Conservation (phyloP, 2,329 filamentous ascomycete species). For the Calonectria henricotiae region DNA sequence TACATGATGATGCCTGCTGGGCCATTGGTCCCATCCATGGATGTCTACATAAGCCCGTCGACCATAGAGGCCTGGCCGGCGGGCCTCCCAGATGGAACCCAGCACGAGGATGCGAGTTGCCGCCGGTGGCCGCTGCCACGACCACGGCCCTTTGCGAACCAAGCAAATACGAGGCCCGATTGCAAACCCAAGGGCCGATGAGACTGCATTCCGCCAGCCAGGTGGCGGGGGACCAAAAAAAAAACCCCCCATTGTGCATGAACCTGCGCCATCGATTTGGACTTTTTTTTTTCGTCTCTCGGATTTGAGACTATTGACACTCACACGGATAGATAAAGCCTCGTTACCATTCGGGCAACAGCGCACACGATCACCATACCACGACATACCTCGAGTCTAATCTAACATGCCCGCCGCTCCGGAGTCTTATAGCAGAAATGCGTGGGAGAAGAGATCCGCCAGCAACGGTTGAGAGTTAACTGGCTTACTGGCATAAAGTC, state of each 20-base stretch:
- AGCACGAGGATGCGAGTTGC: slow-evolving; percentile 10
- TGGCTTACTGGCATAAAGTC: neutral
- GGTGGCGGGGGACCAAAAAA: neutral
- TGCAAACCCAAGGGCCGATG: slow-evolving; percentile 9
- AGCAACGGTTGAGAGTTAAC: neutral
- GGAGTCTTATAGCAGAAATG: neutral
- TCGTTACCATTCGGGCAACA: slow-evolving; percentile 29
- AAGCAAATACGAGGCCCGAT: neutral
- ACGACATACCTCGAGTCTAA: slow-evolving; percentile 9
- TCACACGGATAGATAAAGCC: neutral
- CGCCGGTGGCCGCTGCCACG: slow-evolving; percentile 23
- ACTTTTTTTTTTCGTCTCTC: neutral
- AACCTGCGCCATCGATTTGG: neutral
- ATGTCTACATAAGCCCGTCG: neutral
- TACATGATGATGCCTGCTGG: slow-evolving; percentile 10
- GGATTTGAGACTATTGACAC: slow-evolving; percentile 18
- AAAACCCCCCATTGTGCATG: neutral
- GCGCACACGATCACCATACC: slow-evolving; percentile 29
- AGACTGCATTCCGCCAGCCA: slow-evolving; percentile 6
- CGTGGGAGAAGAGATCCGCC: neutral
- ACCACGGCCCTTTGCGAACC: slow-evolving; percentile 13
- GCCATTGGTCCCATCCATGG: neutral
- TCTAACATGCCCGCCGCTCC: slow-evolving; percentile 12
- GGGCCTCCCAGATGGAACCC: slow-evolving; percentile 4
- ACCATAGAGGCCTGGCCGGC: slow-evolving; percentile 1